Percentiles rank a stretch among this genome's conserved stretches.
phyloP scores from a whole-genome alignment of 352 stramenopile species.

The Pythium utonaiense region DNA sequence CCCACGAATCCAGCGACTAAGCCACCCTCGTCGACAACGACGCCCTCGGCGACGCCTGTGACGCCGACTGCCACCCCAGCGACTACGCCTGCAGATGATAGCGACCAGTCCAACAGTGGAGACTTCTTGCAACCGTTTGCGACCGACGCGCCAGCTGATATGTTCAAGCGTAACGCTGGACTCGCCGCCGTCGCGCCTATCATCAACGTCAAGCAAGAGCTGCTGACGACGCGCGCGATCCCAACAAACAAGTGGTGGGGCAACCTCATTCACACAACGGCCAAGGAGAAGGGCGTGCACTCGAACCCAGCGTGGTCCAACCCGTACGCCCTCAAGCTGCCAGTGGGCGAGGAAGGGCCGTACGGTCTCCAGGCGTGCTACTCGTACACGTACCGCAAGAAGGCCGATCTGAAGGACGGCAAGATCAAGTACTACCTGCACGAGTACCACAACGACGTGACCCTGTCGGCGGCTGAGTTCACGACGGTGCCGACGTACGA shows the following conservation, averaged over 20 bases:
- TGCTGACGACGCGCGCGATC: constrained; percentile 43
- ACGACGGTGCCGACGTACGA: constrained; percentile 51
- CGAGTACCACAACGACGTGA: constrained; percentile 63
- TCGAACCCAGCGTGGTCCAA: constrained; percentile 59
- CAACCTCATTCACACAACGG: constrained; percentile 62
- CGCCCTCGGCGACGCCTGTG: background rate
- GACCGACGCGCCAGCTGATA: background rate
- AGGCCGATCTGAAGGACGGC: constrained; percentile 36
- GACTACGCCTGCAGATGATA: background rate
- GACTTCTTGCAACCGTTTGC: background rate
- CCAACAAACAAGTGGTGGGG: constrained; percentile 84
- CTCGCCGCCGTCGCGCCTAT: constrained; percentile 48
- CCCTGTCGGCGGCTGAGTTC: constrained; percentile 58
- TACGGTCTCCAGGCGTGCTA: constrained; percentile 58
- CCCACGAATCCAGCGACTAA: background rate
- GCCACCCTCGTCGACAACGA: background rate
- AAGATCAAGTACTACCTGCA: constrained; percentile 61
- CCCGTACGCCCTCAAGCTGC: constrained; percentile 62
- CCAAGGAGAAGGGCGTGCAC: constrained; percentile 33
- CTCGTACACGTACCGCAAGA: constrained; percentile 55
- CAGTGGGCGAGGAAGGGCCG: constrained; percentile 29
- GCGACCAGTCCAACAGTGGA: background rate
- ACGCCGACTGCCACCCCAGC: background rate
- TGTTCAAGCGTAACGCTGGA: constrained; percentile 27
- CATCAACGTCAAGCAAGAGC: constrained; percentile 52